Percentiles rank a stretch among this genome's conserved stretches.
Conservation (phyloP, 1,139 yeast genomes). For the Hyphopichia khmerensis region DNA sequence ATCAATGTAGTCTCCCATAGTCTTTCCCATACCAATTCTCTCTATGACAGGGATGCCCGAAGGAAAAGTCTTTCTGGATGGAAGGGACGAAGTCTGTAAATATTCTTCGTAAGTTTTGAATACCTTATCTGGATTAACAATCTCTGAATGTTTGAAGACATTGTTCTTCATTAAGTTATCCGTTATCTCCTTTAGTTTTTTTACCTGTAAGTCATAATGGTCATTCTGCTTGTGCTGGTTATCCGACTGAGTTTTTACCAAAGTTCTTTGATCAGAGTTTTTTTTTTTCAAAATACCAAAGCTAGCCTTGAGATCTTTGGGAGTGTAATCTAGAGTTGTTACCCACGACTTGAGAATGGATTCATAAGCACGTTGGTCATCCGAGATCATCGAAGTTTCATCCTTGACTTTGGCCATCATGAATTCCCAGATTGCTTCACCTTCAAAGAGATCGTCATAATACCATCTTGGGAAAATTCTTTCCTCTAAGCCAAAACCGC, state of each 20-base stretch:
- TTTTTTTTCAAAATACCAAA: background rate
- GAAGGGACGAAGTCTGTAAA: conserved; percentile 2
- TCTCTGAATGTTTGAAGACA: conserved; percentile 36
- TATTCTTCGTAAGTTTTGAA: conserved; percentile 7
- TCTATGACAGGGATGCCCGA: conserved; percentile 25
- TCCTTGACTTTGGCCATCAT: conserved; percentile 9
- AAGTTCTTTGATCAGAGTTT: background rate
- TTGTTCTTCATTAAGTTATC: conserved; percentile 14
- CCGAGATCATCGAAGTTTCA: background rate
- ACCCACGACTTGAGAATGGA: conserved; percentile 20
- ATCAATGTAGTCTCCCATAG: conserved; percentile 31
- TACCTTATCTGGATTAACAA: conserved; percentile 18
- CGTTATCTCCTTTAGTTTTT: conserved; percentile 16
- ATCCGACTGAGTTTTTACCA: conserved; percentile 14
- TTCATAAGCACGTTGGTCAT: background rate
- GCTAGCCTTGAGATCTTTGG: background rate
- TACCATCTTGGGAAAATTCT: conserved; percentile 27
- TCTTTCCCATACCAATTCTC: conserved; percentile 29
- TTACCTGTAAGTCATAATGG: conserved; percentile 20
- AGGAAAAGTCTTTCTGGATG: conserved; percentile 7
- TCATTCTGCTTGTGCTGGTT: conserved; percentile 25
- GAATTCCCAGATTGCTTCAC: conserved; percentile 40
- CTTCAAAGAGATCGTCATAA: conserved; percentile 25
- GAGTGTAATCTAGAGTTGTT: conserved; percentile 7
- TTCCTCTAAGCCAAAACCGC: conserved; percentile 27